Conservation (phyloP, 305 asterid species). For the Galium porrigens region DNA sequence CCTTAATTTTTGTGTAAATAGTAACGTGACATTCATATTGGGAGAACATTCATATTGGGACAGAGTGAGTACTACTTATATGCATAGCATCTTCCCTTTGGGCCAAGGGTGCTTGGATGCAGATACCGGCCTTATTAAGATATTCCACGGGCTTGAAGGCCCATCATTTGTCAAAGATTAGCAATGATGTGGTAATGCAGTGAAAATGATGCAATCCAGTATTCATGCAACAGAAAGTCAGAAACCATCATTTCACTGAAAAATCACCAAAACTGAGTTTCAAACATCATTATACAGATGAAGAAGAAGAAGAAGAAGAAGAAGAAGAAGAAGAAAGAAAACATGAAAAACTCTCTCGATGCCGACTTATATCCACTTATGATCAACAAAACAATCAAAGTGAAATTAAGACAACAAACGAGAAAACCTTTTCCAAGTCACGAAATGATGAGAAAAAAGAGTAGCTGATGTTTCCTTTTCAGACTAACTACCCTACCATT, state of each 20-base stretch:
- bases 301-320: no score
- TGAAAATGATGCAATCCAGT: not conserved
- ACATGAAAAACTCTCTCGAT: not conserved
- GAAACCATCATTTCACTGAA: not conserved
- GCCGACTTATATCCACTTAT: constrained; percentile 4
- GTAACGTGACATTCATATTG: no score
- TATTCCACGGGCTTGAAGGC: not conserved
- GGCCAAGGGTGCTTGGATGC: not conserved
- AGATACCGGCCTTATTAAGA: not conserved
- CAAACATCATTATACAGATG: not conserved
- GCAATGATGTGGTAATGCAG: not conserved
- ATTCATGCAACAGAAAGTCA: not conserved
- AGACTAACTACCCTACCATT: constrained; percentile 23
- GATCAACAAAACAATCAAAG: constrained; percentile 10
- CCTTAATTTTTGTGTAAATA: no score
- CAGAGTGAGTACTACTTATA: no score
- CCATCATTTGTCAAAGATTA: not conserved
- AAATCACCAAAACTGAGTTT: not conserved
- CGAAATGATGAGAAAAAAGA: constrained; percentile 8
- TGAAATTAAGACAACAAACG: constrained; percentile 40
- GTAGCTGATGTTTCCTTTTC: constrained; percentile 43
- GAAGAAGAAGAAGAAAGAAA: not conserved
- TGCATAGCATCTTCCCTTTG: not conserved
- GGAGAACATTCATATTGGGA: no score
- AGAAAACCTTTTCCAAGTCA: constrained; percentile 26